Percentiles rank a stretch among this genome's conserved stretches.
These are phyloP conservation scores for Diaporthe amygdali DNA, from an alignment of 2,329 filamentous ascomycete genomes.

Conservation along the genomic window DNA sequence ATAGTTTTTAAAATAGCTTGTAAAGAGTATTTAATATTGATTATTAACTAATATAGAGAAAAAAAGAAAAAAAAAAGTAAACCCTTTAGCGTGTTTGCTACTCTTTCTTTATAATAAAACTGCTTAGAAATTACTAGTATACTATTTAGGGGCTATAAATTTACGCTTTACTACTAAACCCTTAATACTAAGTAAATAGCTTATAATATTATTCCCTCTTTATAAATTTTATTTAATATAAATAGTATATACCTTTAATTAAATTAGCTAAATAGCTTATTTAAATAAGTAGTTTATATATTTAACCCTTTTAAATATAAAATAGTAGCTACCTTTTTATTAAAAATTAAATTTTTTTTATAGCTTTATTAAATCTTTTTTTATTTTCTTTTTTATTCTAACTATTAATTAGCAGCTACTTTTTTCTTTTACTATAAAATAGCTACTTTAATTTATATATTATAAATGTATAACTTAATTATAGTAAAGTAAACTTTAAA, in stretches of 20 bases:
- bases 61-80: not conserved
- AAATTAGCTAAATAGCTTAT: no score
- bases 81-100: not conserved
- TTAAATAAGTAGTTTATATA: not conserved
- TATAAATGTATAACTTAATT: not conserved
- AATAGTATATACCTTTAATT: no score
- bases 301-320: not conserved
- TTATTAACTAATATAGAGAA: not conserved
- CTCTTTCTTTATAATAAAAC: not conserved
- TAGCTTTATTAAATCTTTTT: no score
- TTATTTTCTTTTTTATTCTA: not conserved
- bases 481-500: not conserved
- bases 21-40: not conserved
- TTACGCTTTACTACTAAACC: no score
- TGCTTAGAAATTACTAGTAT: not conserved
- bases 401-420: not conserved
- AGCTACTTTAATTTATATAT: not conserved
- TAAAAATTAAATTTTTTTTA: not conserved
- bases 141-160: no score
- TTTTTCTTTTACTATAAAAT: not conserved
- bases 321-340: not conserved
- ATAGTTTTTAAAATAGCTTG: no score
- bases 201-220: no score
- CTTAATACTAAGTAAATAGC: no score
- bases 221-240: no score